phyloP scores from a whole-genome alignment of 345 rosid species.

The Sisymbrium irio region DNA sequence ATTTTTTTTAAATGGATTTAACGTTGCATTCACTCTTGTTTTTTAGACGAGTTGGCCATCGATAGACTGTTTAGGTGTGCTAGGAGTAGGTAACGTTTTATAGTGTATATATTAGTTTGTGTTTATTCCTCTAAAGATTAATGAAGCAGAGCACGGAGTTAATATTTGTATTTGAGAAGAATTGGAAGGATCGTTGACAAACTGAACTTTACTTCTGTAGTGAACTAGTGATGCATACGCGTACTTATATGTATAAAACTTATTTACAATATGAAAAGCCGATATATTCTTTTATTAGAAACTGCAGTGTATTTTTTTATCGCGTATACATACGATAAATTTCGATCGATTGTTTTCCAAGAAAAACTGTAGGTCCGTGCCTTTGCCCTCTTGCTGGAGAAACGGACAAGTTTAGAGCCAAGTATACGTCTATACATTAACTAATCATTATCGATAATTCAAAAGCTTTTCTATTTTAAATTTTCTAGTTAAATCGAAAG shows the following conservation, averaged over 20 bases:
- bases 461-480: too few species aligned
- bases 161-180: neutral
- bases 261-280: neutral
- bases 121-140: neutral
- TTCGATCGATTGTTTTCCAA: neutral
- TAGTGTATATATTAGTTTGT: neutral
- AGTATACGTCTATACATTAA: neutral
- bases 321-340: too few species aligned
- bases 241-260: neutral
- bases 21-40: neutral
- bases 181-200: neutral
- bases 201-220: neutral
- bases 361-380: neutral
- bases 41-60: constrained; percentile 12
- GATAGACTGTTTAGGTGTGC: neutral
- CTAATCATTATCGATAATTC: too few species aligned
- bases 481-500: too few species aligned
- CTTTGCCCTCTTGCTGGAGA: neutral
- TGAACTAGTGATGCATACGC: neutral
- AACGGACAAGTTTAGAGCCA: neutral
- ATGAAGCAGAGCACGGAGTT: neutral
- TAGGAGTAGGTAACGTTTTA: neutral
- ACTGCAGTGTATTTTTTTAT: neutral
- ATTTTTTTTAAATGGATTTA: neutral
- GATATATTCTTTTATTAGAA: neutral